Percentiles rank a stretch among this genome's conserved stretches.
These are phyloP conservation scores for Digitaria exilis DNA, from an alignment of 202 grass and related monocot genomes.

Conservation along the genomic window DNA sequence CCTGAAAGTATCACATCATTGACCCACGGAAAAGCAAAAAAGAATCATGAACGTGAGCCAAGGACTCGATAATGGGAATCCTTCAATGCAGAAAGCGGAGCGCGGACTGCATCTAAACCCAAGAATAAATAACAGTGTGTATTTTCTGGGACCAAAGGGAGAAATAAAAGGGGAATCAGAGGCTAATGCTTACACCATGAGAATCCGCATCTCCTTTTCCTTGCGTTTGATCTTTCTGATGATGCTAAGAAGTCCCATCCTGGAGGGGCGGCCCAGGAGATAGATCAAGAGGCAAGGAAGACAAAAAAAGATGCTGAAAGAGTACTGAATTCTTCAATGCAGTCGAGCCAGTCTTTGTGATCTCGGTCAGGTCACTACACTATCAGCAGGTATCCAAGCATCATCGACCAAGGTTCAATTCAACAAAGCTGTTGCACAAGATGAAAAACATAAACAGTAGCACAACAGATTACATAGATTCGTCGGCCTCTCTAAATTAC, in stretches of 20 bases:
- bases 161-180: not conserved
- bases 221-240: constrained; percentile 60
- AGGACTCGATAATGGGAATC: not conserved
- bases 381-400: not conserved
- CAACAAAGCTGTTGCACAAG: not conserved
- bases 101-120: not conserved
- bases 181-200: constrained; percentile 50
- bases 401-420: not conserved
- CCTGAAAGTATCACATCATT: constrained; percentile 24
- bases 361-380: not conserved
- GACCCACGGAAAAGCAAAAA: not conserved
- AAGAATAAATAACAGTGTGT: not conserved
- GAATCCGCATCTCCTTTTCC: constrained; percentile 77
- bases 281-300: not conserved
- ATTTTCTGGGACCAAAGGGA: not conserved
- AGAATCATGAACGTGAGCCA: not conserved
- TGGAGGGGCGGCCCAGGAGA: not conserved
- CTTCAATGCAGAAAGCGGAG: not conserved
- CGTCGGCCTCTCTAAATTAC: no score
- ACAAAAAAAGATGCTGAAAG: not conserved
- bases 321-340: not conserved
- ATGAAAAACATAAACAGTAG: not conserved
- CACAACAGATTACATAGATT: no score
- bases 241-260: constrained; percentile 62
- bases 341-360: not conserved